phyloP scores from a whole-genome alignment of 1,284 basidiomycete species.

The Xanthoconium separans region DNA sequence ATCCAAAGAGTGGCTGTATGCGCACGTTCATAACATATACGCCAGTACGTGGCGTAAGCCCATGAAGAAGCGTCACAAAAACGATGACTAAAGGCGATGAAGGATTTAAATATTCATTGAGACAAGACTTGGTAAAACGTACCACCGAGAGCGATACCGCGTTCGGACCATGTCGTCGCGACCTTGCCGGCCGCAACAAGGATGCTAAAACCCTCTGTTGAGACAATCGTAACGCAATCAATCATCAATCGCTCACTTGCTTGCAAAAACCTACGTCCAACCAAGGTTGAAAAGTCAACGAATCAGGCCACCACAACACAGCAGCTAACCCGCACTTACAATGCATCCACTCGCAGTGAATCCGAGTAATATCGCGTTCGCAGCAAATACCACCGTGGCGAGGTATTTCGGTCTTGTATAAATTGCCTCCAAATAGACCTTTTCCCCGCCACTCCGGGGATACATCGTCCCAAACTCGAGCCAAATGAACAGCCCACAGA shows the following conservation, averaged over 20 bases:
- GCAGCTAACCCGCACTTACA: constrained; percentile 32
- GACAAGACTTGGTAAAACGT: not conserved
- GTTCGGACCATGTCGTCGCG: constrained; percentile 47
- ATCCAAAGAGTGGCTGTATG: not conserved
- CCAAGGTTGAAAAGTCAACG: too few species aligned
- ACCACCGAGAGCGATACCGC: constrained; percentile 60
- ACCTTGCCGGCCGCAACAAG: constrained; percentile 44
- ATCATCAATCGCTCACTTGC: constrained; percentile 32
- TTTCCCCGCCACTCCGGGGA: constrained; percentile 56
- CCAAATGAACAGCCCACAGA: constrained; percentile 55
- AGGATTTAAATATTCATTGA: not conserved
- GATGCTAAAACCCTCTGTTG: constrained; percentile 37
- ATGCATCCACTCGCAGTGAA: constrained; percentile 60
- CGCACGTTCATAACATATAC: constrained; percentile 49
- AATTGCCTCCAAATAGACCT: constrained; percentile 52
- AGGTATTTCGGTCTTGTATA: constrained; percentile 48
- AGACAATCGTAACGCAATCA: not conserved
- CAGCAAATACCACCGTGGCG: constrained; percentile 47
- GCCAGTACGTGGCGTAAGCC: constrained; percentile 43
- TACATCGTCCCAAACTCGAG: constrained; percentile 56
- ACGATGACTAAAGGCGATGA: constrained; percentile 35
- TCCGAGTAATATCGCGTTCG: constrained; percentile 48
- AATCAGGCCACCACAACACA: not conserved
- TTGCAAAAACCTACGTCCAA: constrained; percentile 35
- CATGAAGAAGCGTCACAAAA: constrained; percentile 48